Evolutionary conservation across 1,139 yeast species (phyloP), one percentile per base, ranked within the genome.

Genomic region (Debaryomyces coudertii): DNA sequence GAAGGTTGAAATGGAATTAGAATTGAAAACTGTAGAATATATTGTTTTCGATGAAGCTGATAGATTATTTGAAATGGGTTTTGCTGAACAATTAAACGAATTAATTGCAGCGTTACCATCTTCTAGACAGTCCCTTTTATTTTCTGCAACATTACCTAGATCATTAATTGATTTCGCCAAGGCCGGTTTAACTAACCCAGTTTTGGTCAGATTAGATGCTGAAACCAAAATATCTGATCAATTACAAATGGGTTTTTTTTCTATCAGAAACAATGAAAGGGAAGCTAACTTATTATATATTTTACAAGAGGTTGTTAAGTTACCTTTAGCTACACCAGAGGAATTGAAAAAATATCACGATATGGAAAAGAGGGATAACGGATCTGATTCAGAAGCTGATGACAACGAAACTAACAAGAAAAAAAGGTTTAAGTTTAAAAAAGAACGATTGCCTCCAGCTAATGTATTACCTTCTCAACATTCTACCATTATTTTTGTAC

Each of bases 31-130:
- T 2, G 82, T 93, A 18, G 96, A 93, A 62, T 92, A 88, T 59
- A 87, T 92, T 44, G 96, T 92, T 1, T 95, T 93, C 64, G 99
- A 95, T 71, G 99, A 95, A 73, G 99, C 99, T 30, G 99, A 95
- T 76, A 79, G 98, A 60, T 77, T 95, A 57, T 95, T 95, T 62
- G 99, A 95, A 69, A 86, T 92, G 87, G 98, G 99, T 46, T 95
- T 95, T 65, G 86, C 95, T 29, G 97, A 90, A 58, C 99, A 95
- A 63, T 77, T 95, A 61, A 90, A 89, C 60, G 98, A 93, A 65
- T 77, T 95, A 55, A 69, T 95, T 43, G 93, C 90, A 1, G 78
- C 95, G 0, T 76, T 93, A 49, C 96, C 98, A 0, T 66, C 90
- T 12, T 75, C 78, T 34, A 80, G 98, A 62, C 99, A 95, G 66